These are phyloP conservation scores for Metschnikowia chrysomelidarum DNA, from an alignment of 805 yeast species.

Conservation along the genomic window DNA sequence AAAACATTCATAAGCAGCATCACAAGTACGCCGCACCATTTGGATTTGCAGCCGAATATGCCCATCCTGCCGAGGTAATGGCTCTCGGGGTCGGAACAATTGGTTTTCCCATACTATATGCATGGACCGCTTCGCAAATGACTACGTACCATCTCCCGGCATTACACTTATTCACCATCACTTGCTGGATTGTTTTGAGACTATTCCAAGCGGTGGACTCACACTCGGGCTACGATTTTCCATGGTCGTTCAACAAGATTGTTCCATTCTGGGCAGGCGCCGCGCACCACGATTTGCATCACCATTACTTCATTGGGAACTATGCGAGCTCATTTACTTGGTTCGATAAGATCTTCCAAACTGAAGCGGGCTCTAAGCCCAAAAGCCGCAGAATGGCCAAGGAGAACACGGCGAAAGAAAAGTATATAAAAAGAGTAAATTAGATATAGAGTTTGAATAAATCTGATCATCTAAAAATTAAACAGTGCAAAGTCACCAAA, in stretches of 20 bases:
- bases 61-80: constrained; percentile 59
- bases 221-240: constrained; percentile 62
- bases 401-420: constrained; percentile 42
- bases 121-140: constrained; percentile 35
- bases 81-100: constrained; percentile 59
- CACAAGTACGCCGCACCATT: constrained; percentile 63
- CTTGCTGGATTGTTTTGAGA: constrained; percentile 51
- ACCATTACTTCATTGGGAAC: constrained; percentile 58
- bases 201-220: constrained; percentile 60
- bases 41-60: constrained; percentile 60
- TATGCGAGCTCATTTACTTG: constrained; percentile 58
- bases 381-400: constrained; percentile 46
- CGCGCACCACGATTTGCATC: constrained; percentile 60
- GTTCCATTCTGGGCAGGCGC: constrained; percentile 69
- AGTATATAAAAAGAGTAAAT: constrained; percentile 21
- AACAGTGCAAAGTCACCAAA: too few relatives aligned
- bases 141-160: constrained; percentile 65
- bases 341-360: constrained; percentile 52
- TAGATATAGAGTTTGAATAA: constrained; percentile 4
- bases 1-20: constrained; percentile 58
- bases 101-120: constrained; percentile 57
- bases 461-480: too few relatives aligned
- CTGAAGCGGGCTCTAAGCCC: constrained; percentile 57
- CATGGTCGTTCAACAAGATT: constrained; percentile 55
- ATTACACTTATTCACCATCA: constrained; percentile 53